Evolutionary conservation across 495 filamentous ascomycete species (phyloP).

Genomic region (Chaetomium cochliodes): DNA sequence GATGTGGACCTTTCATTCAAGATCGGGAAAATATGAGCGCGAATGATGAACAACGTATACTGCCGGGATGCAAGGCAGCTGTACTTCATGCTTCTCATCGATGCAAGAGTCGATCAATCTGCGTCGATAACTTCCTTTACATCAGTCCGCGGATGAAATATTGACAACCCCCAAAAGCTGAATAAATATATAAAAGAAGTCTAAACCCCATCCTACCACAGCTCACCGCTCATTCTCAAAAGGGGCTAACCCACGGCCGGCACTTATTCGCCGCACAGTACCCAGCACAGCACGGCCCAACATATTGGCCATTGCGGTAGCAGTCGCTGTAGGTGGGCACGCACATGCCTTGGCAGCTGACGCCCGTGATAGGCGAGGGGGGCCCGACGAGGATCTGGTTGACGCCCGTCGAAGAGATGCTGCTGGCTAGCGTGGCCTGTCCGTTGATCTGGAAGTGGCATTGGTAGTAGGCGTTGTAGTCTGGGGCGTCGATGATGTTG

Average conservation of each 20-base stretch:
- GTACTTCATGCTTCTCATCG: no score
- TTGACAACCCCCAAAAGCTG: not conserved
- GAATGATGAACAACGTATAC: no score
- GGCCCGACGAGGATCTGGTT: constrained; percentile 35
- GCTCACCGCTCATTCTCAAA: not conserved
- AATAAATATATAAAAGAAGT: not conserved
- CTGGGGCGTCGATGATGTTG: constrained; percentile 34
- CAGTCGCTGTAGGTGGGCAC: constrained; percentile 31
- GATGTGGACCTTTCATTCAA: no score
- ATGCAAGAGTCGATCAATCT: no score
- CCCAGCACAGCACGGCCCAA: constrained; percentile 35
- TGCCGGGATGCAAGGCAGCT: no score
- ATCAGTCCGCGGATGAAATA: no score
- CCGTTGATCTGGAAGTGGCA: constrained; percentile 31
- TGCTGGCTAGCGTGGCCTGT: constrained; percentile 26
- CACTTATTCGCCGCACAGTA: constrained; percentile 37
- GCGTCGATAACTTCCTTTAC: no score
- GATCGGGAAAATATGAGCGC: no score
- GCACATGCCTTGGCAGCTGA: constrained; percentile 34
- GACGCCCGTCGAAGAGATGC: constrained; percentile 24
- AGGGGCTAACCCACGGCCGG: constrained; percentile 30
- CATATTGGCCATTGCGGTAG: constrained; percentile 30
- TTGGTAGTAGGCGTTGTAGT: constrained; percentile 31
- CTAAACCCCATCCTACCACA: not conserved
- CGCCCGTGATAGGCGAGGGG: constrained; percentile 31